phyloP scores from a whole-genome alignment of 1,284 basidiomycete genomes.

The Coniferiporia weirii region DNA sequence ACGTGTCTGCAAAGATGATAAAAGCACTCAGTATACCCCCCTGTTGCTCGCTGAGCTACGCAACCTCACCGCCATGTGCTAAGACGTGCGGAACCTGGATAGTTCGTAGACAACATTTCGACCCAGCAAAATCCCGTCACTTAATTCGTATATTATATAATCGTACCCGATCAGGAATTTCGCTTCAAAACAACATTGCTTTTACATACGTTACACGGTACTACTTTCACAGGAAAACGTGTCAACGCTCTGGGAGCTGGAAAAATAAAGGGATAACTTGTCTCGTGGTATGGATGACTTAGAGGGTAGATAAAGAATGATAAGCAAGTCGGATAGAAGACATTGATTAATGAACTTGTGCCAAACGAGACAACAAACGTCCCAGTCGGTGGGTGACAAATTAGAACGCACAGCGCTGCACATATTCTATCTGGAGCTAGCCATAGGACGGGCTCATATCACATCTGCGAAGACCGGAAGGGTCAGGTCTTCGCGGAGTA shows the following conservation, averaged over 20 bases:
- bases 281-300: too few relatives aligned
- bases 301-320: too few relatives aligned
- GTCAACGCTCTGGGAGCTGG: too few relatives aligned
- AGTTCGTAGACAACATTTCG: neutral
- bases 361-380: too few relatives aligned
- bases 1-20: conserved; percentile 1
- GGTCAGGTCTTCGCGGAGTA: conserved; percentile 12
- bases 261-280: too few relatives aligned
- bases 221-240: too few relatives aligned
- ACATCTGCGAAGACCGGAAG: conserved; percentile 1
- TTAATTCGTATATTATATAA: neutral
- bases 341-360: too few relatives aligned
- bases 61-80: conserved; percentile 13
- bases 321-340: too few relatives aligned
- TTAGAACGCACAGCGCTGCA: neutral
- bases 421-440: neutral
- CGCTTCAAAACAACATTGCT: too few relatives aligned
- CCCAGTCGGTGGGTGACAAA: too few relatives aligned
- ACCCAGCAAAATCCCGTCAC: neutral
- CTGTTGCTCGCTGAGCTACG: neutral
- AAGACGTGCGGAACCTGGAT: neutral
- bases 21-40: neutral
- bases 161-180: too few relatives aligned
- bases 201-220: too few relatives aligned
- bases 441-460: neutral